Conservation (phyloP, 805 yeast species). For the Metschnikowia santaceciliae region DNA sequence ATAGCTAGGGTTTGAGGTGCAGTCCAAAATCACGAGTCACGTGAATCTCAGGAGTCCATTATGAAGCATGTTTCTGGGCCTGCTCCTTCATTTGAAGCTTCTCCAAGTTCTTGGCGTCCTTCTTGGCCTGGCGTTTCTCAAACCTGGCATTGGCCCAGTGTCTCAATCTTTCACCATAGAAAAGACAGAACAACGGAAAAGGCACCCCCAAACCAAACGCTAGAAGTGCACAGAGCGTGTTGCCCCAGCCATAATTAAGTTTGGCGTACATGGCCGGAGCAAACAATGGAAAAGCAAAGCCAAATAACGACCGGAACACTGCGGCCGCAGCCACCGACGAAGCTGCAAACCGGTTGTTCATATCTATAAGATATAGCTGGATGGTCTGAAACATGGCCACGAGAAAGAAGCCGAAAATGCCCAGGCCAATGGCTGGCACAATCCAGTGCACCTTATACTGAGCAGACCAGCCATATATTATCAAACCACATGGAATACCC, state of each 20-base stretch:
- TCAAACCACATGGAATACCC: conserved; percentile 53
- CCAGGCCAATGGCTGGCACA: conserved; percentile 59
- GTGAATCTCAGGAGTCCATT: neutral
- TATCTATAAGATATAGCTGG: conserved; percentile 66
- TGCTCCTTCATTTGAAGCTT: conserved; percentile 23
- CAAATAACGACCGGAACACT: conserved; percentile 61
- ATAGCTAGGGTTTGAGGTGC: no score
- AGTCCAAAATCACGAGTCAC: no score
- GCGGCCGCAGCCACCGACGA: conserved; percentile 69
- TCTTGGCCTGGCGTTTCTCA: conserved; percentile 43
- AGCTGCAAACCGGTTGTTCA: conserved; percentile 65
- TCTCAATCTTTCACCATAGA: conserved; percentile 55
- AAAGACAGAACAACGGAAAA: conserved; percentile 55
- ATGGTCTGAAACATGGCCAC: conserved; percentile 66
- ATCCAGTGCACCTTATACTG: conserved; percentile 54
- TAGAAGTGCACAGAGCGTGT: conserved; percentile 56
- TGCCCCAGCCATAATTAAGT: conserved; percentile 70
- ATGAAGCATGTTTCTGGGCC: neutral
- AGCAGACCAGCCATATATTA: conserved; percentile 75
- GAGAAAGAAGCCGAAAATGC: conserved; percentile 54
- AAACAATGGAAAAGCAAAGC: conserved; percentile 66
- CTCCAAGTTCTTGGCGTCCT: conserved; percentile 41
- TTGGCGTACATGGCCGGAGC: conserved; percentile 53
- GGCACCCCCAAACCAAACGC: conserved; percentile 62
- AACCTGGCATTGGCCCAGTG: conserved; percentile 53